A percentile compares a stretch with the other conserved stretches of the same genome.
Conservation (phyloP, 2,329 filamentous ascomycete genomes). For the Chaetomiaceae sp. region DNA sequence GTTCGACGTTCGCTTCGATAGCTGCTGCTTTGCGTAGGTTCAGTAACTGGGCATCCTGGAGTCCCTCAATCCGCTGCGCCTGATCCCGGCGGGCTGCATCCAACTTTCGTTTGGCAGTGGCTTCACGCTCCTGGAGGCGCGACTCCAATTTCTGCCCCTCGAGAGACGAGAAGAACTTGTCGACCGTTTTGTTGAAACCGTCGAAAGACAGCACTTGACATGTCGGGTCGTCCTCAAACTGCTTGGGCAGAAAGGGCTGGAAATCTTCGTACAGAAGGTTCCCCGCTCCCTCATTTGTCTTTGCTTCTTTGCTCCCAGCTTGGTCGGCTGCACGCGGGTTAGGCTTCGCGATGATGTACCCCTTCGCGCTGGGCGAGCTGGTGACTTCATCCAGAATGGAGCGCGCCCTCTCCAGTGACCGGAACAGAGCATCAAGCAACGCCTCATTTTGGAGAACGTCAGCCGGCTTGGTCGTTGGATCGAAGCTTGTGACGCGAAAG, state of each 20-base stretch:
- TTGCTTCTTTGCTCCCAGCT: constrained; percentile 20
- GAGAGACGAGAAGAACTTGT: constrained; percentile 95
- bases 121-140: constrained; percentile 72
- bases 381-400: constrained; percentile 64
- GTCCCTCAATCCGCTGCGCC: constrained; percentile 71
- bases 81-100: constrained; percentile 82
- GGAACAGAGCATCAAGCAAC: constrained; percentile 60
- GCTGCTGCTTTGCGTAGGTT: constrained; percentile 85
- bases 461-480: constrained; percentile 59
- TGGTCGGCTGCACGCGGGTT: constrained; percentile 24
- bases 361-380: constrained; percentile 58
- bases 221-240: constrained; percentile 63
- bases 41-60: constrained; percentile 73
- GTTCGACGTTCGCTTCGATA: constrained; percentile 83
- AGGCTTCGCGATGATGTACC: constrained; percentile 81
- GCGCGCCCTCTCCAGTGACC: constrained; percentile 63
- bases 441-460: constrained; percentile 62
- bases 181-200: constrained; percentile 86
- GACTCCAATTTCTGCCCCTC: constrained; percentile 91
- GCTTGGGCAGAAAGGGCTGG: constrained; percentile 80
- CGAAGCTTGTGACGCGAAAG: constrained; percentile 63
- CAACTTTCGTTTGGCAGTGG: constrained; percentile 73
- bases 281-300: constrained; percentile 34
- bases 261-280: constrained; percentile 84
- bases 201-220: constrained; percentile 69